A percentile compares a stretch with the other conserved stretches of the same genome.
These are phyloP conservation scores for Penicillium sp. DNA, from an alignment of 2,329 filamentous ascomycete genomes.

Conservation along the genomic window DNA sequence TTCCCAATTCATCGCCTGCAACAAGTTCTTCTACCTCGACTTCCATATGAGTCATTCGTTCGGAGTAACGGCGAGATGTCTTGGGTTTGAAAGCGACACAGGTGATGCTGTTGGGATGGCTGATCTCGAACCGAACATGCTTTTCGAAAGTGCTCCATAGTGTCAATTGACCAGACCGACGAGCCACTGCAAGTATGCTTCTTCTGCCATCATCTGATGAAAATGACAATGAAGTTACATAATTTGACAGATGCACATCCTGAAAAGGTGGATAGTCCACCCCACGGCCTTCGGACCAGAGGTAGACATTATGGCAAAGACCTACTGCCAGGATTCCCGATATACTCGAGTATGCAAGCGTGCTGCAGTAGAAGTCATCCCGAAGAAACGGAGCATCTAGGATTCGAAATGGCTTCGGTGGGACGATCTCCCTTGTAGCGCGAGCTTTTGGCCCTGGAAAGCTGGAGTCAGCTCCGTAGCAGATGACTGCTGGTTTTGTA, in stretches of 20 bases:
- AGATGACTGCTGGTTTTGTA: neutral
- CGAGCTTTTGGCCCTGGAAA: constrained; percentile 26
- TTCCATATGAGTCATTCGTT: constrained; percentile 48
- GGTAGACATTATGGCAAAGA: constrained; percentile 75
- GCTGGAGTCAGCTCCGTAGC: constrained; percentile 14
- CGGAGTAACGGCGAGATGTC: constrained; percentile 52
- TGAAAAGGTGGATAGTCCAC: constrained; percentile 61
- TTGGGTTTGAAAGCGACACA: constrained; percentile 80
- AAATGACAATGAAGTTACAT: constrained; percentile 85
- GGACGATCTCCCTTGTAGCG: constrained; percentile 52
- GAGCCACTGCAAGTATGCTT: constrained; percentile 80
- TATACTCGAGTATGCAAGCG: constrained; percentile 79
- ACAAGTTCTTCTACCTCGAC: constrained; percentile 79
- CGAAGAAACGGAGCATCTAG: constrained; percentile 86
- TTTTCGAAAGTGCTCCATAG: constrained; percentile 72
- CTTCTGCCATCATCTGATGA: constrained; percentile 75
- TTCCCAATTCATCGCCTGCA: constrained; percentile 80
- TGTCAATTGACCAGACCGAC: constrained; percentile 73
- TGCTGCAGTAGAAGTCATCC: constrained; percentile 94
- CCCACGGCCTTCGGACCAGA: constrained; percentile 79
- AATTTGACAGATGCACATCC: constrained; percentile 51
- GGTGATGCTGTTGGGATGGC: constrained; percentile 71
- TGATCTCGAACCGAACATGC: constrained; percentile 71
- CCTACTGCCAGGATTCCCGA: constrained; percentile 80
- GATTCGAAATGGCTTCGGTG: constrained; percentile 77